Evolutionary conservation across 1,139 yeast genomes (phyloP).

Genomic region (Suhomyces panamericanus): DNA sequence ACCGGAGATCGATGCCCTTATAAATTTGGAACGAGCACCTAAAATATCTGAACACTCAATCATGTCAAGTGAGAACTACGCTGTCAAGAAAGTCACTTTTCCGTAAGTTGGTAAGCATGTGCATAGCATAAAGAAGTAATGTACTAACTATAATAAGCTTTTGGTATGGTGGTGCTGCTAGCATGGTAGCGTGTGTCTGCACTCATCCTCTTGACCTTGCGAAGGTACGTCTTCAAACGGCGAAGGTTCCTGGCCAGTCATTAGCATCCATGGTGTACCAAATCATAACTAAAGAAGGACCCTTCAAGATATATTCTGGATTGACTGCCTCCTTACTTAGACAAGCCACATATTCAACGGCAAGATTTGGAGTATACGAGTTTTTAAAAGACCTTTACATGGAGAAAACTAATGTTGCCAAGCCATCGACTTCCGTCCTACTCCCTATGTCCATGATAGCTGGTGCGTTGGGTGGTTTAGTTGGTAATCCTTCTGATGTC

Average conservation of each 20-base stretch:
- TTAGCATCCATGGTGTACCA: constrained; percentile 59
- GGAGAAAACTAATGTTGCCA: constrained; percentile 30
- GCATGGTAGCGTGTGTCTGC: constrained; percentile 62
- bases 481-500: constrained; percentile 87
- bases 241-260: constrained; percentile 60
- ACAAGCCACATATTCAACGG: constrained; percentile 86
- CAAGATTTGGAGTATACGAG: constrained; percentile 84
- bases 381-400: constrained; percentile 58
- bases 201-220: constrained; percentile 81
- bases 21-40: constrained; percentile 1
- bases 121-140: neutral
- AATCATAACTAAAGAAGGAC: constrained; percentile 65
- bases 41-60: neutral
- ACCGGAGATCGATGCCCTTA: constrained; percentile 5
- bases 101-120: constrained; percentile 14
- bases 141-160: constrained; percentile 29
- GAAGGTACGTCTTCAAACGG: constrained; percentile 81
- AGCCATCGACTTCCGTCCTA: constrained; percentile 47
- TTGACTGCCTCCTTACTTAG: constrained; percentile 78
- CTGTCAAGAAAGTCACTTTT: constrained; percentile 15
- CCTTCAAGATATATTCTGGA: constrained; percentile 72
- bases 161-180: constrained; percentile 62
- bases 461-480: constrained; percentile 80
- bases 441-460: constrained; percentile 81
- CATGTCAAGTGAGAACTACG: constrained; percentile 7